phyloP scores from a whole-genome alignment of 1,139 yeast genomes.

The Taphrina deformans region DNA sequence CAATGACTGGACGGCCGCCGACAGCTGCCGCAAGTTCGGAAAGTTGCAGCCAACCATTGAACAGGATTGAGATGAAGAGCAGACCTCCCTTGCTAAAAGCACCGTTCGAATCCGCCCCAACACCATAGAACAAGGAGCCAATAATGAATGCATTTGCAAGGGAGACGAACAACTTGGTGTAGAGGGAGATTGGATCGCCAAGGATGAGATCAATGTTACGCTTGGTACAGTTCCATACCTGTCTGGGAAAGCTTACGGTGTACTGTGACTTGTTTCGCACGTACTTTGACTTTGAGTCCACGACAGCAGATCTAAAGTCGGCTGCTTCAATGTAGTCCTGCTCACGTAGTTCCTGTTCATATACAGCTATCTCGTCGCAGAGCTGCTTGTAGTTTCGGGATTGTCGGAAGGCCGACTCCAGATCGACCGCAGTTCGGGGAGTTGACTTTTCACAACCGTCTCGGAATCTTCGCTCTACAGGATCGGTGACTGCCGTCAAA shows the following conservation, averaged over 20 bases:
- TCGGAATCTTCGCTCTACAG: constrained; percentile 29
- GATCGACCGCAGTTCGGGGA: constrained; percentile 68
- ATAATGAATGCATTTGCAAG: constrained; percentile 51
- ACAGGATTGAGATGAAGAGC: constrained; percentile 72
- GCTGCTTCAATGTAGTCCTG: constrained; percentile 6
- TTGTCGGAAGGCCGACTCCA: constrained; percentile 61
- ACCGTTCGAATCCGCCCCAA: constrained; percentile 52
- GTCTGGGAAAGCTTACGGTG: constrained; percentile 45
- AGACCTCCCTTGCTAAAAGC: constrained; percentile 69
- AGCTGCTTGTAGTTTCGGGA: constrained; percentile 56
- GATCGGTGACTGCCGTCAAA: constrained; percentile 51
- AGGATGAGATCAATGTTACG: constrained; percentile 31
- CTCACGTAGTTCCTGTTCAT: constrained; percentile 37
- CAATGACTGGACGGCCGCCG: constrained; percentile 76
- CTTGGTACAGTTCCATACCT: constrained; percentile 42
- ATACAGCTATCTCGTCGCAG: constrained; percentile 49
- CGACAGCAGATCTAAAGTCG: constrained; percentile 40
- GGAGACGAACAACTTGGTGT: constrained; percentile 51
- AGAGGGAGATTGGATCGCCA: constrained; percentile 32
- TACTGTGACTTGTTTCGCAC: constrained; percentile 47
- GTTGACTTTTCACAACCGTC: constrained; percentile 56
- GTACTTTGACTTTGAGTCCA: constrained; percentile 46
- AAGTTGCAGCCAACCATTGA: constrained; percentile 75
- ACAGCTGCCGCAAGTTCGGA: constrained; percentile 69
- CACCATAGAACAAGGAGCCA: constrained; percentile 70